These are phyloP conservation scores for Hypoxylon sp. DNA, from an alignment of 2,329 filamentous ascomycete species.

Conservation along the genomic window DNA sequence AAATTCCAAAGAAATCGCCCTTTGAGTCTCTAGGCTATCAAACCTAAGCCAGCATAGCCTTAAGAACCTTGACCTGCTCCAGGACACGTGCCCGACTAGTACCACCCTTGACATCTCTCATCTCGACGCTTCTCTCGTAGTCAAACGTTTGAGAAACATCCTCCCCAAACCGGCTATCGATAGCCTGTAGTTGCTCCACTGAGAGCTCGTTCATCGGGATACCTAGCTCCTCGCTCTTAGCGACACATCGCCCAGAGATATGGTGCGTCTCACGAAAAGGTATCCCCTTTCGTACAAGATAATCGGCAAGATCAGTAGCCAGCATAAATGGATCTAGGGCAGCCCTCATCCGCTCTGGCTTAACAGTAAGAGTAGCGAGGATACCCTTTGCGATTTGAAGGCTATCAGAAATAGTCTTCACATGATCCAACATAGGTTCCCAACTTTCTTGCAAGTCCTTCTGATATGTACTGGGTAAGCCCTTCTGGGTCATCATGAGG, in stretches of 20 bases:
- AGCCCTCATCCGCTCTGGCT: slow-evolving; percentile 80
- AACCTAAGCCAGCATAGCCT: slow-evolving; percentile 3
- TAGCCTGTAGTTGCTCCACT: slow-evolving; percentile 1
- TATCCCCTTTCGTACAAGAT: slow-evolving; percentile 75
- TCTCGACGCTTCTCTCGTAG: slow-evolving; percentile 6
- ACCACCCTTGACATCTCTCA: slow-evolving; percentile 1
- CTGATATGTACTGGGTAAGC: slow-evolving; percentile 86
- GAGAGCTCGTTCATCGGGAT: slow-evolving; percentile 5
- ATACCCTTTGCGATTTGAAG: slow-evolving; percentile 86
- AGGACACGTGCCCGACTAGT: slow-evolving; percentile 5
- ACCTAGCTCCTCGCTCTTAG: slow-evolving; percentile 10
- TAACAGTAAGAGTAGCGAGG: slow-evolving; percentile 64
- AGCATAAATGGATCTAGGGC: slow-evolving; percentile 87
- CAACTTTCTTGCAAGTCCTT: slow-evolving; percentile 92
- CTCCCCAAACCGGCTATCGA: slow-evolving; percentile 1
- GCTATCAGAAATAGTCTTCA: slow-evolving; percentile 84
- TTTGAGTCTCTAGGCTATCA: too few species aligned
- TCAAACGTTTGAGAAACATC: slow-evolving; percentile 2
- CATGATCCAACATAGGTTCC: slow-evolving; percentile 85
- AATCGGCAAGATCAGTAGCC: slow-evolving; percentile 77
- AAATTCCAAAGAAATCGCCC: too few species aligned
- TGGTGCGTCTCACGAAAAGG: slow-evolving; percentile 88
- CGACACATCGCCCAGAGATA: slow-evolving; percentile 70
- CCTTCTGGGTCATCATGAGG: slow-evolving; percentile 77
- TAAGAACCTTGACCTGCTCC: slow-evolving; percentile 5